Evolutionary conservation across 768 basidiomycete species (phyloP), one percentile per base, ranked within the genome.

Genomic region (Cantharellus anzutake): DNA sequence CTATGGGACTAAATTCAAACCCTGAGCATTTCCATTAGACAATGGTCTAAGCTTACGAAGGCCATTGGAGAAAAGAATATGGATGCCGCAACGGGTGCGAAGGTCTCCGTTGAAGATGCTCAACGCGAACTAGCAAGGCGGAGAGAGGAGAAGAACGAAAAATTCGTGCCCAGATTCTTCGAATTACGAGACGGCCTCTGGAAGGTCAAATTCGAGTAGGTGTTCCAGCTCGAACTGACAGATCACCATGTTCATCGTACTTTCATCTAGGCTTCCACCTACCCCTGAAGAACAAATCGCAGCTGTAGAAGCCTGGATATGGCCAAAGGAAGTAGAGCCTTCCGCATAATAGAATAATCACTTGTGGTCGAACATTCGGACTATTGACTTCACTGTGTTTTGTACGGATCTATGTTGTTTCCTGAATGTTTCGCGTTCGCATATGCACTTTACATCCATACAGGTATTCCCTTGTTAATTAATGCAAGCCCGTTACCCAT

Each of bases 51-150:
- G 52, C 72, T 99, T 50, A 98, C 96, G 35, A 73, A 76, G 16
- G 96, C 94, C 20, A 97, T 99, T 70, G 68, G 76, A 39, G 75
- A 74, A 40, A 88, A 84, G 67, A 91, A 99, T 69, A 94, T 98
- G 90, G 89, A 93, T 65, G 83, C 80, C 5, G 96, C 96, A 34
- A 96, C 92, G 3, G 79, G 78, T 37, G 88, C 90, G 55, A 99
- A 99, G 75, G 79, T 80, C 2, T 76, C 77, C 7, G 87, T 99
- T 0, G 96, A 99, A 72, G 91, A 94, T 63, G 81, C 81, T 35
- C 93, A 98, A 71, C 77, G 96, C 55, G 91, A 96, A 65, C 70
- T 78, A 59, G 80, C 88, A 42, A 80, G 76, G 67, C 72, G 73
- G 68, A 75, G 85, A 62, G 92, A 93, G 61, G 86, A 85, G 66